A percentile compares a stretch with the other conserved stretches of the same genome.
phyloP scores from a whole-genome alignment of 805 yeast genomes.

The Torulaspora quercuum region DNA sequence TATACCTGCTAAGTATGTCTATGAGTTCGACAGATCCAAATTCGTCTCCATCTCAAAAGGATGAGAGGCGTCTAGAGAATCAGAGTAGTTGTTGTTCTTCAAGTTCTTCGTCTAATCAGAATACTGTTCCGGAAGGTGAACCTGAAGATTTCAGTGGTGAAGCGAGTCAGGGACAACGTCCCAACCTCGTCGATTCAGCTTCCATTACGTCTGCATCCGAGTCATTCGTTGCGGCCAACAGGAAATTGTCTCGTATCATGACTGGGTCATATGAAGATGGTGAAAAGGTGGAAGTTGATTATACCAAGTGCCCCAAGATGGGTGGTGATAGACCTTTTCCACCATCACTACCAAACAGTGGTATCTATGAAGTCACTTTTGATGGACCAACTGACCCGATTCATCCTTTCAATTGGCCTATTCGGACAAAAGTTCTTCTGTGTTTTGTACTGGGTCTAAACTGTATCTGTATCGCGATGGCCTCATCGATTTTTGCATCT shows the following conservation, averaged over 20 bases:
- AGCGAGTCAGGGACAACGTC: neutral
- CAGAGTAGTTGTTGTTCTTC: no score
- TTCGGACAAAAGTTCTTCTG: conserved; percentile 43
- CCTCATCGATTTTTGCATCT: conserved; percentile 78
- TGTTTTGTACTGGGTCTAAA: conserved; percentile 47
- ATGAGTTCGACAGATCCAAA: neutral
- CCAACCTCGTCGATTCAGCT: conserved; percentile 4
- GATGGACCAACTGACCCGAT: conserved; percentile 77
- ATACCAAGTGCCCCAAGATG: conserved; percentile 52
- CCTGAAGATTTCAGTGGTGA: conserved; percentile 13
- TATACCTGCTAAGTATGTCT: neutral
- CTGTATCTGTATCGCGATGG: conserved; percentile 60
- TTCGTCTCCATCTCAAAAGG: conserved; percentile 6
- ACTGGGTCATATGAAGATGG: conserved; percentile 39
- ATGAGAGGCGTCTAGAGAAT: neutral
- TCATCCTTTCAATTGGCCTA: conserved; percentile 78
- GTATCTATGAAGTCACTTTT: conserved; percentile 61
- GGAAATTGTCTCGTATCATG: conserved; percentile 42
- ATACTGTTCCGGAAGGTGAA: conserved; percentile 18
- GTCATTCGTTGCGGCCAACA: conserved; percentile 29
- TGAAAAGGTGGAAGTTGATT: conserved; percentile 30
- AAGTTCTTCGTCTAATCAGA: conserved; percentile 6
- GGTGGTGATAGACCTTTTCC: conserved; percentile 67
- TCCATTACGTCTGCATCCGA: conserved; percentile 22
- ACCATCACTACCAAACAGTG: conserved; percentile 52